Percentiles rank a stretch among this genome's conserved stretches.
Evolutionary conservation across 768 basidiomycete genomes (phyloP).

Genomic region (Mrakia frigida): DNA sequence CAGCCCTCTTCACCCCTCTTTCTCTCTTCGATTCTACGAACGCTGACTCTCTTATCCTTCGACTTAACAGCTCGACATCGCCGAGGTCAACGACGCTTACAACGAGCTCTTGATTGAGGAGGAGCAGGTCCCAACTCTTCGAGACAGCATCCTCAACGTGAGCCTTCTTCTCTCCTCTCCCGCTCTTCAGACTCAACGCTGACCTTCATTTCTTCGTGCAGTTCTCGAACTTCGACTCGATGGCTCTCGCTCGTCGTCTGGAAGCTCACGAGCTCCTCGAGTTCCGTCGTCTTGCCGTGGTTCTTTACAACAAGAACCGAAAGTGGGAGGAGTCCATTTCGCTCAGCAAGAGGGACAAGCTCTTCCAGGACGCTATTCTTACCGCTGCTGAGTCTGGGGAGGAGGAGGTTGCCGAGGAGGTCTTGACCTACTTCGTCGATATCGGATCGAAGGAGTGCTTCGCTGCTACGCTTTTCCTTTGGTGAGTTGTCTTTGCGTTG

Average conservation of each 20-base stretch:
- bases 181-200: background rate
- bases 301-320: constrained; percentile 96
- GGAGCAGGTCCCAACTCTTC: constrained; percentile 95
- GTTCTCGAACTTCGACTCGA: constrained; percentile 95
- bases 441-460: constrained; percentile 99
- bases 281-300: constrained; percentile 88
- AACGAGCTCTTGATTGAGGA: constrained; percentile 98
- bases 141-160: constrained; percentile 87
- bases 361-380: constrained; percentile 94
- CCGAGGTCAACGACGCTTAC: constrained; percentile 96
- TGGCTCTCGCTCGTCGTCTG: constrained; percentile 73
- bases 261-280: constrained; percentile 89
- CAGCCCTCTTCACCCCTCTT: constrained; percentile 1
- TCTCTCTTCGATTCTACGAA: background rate
- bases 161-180: background rate
- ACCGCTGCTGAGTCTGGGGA: constrained; percentile 79
- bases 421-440: constrained; percentile 92
- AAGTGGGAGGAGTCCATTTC: constrained; percentile 96
- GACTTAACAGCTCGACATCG: constrained; percentile 74
- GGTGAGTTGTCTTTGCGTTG: too few species aligned
- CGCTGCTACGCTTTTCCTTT: constrained; percentile 50
- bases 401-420: constrained; percentile 89
- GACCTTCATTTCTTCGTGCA: background rate
- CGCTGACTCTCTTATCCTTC: background rate
- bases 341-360: constrained; percentile 89